Base-by-base conservation (phyloP, 108 stramenopile genomes). In the Parmales sp. region DNA sequence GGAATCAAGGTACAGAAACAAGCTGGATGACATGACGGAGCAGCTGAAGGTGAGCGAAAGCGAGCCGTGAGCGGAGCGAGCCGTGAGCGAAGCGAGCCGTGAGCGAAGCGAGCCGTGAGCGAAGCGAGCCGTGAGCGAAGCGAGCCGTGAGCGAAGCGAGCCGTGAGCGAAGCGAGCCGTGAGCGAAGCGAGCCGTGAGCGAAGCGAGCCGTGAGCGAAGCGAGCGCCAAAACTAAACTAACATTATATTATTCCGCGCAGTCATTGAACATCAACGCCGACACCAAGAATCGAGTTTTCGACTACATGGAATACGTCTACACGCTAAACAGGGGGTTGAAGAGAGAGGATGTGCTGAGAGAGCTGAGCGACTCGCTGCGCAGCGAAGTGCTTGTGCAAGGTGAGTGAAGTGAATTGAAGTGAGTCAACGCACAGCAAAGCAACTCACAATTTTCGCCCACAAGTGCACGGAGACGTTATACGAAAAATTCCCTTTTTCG, bases 21-120 rank as follows among this genome's bases (percentile, higher is more conserved):
- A 60, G 54, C 54, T 60, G 31, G 54, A 60, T 34, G 54, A 60
- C 28, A 34, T 60, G 3, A 60, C 54, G 8, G 54, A 60, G 31
- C 54, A 60, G 54, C 54, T 60, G 16, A 60, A 34, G 54, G 36
- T n/a, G n/a, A n/a, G n/a, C n/a, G n/a, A n/a, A n/a, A n/a, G n/a
- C n/a, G n/a, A n/a, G n/a, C n/a, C n/a, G n/a, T n/a, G n/a, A n/a
- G n/a, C n/a, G n/a, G n/a, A n/a, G n/a, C n/a, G n/a, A n/a, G n/a
- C n/a, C n/a, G n/a, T n/a, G n/a, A n/a, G n/a, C n/a, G n/a, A n/a
- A n/a, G n/a, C n/a, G n/a, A n/a, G n/a, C n/a, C n/a, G n/a, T n/a
- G n/a, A n/a, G n/a, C n/a, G n/a, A n/a, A n/a, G n/a, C n/a, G n/a
- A n/a, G n/a, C n/a, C n/a, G n/a, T n/a, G n/a, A n/a, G n/a, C n/a